These are phyloP conservation scores for Jaltomata sinuosa DNA, from an alignment of 257 asterid species.

Conservation along the genomic window DNA sequence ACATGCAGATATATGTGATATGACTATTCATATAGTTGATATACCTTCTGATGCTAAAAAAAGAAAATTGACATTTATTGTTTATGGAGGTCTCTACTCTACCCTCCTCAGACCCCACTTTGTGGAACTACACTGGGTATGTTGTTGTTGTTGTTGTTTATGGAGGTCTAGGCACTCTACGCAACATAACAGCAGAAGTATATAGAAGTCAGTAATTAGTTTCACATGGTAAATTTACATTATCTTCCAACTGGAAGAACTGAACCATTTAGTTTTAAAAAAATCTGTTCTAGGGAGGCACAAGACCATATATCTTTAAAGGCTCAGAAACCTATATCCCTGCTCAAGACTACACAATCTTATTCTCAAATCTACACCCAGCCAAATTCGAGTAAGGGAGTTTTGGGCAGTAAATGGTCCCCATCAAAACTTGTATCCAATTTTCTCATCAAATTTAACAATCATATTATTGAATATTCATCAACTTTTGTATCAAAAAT, in stretches of 20 bases:
- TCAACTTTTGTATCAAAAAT: not conserved
- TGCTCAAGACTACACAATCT: not conserved
- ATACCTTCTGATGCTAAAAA: not conserved
- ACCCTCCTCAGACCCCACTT: too few relatives aligned
- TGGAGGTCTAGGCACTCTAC: not conserved
- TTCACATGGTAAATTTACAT: not conserved
- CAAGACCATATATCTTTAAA: not conserved
- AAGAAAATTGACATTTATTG: not conserved
- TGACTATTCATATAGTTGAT: not conserved
- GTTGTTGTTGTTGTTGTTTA: not conserved
- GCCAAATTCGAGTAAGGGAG: not conserved
- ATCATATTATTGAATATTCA: not conserved
- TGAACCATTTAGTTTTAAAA: not conserved
- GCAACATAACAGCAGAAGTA: not conserved
- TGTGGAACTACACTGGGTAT: too few relatives aligned
- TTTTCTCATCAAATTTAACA: not conserved
- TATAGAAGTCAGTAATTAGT: not conserved
- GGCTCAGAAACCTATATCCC: not conserved
- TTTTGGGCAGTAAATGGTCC: not conserved
- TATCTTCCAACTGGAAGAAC: not conserved
- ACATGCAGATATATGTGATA: not conserved
- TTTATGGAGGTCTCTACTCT: not conserved
- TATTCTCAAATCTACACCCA: not conserved
- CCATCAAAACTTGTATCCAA: not conserved
- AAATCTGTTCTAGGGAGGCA: not conserved